Evolutionary conservation across 352 stramenopile species (phyloP), one percentile per base, ranked within the genome.

Genomic region (Pythium aphanidermatum): DNA sequence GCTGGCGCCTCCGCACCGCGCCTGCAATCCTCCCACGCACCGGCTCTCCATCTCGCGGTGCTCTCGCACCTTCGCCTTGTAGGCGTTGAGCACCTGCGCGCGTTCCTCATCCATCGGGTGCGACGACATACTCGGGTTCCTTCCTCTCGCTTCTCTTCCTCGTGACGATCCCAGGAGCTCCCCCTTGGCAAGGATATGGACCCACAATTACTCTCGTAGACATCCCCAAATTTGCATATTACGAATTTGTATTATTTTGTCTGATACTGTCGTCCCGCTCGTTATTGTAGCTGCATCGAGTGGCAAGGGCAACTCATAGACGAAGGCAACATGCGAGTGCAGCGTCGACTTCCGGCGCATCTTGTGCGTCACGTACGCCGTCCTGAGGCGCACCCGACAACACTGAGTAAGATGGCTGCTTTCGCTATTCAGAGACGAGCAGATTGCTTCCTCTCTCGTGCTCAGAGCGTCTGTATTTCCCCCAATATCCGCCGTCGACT

Each of bases 11-110:
- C n/a, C n/a, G n/a, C n/a, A n/a, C n/a, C n/a, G n/a, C n/a, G n/a
- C n/a, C n/a, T n/a, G 13, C 30, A 12, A 47, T 29, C 21, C 32
- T n/a, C 6, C 4, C 9, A 28, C 43, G 17, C 52, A 92, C 81
- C 77, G 87, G 58, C 85, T 95, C 64, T 98, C 95, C 51, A 97
- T 95, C 70, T 98, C 93, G 45, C 90, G 84, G 70, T 98, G 94
- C 70, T 98, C 92, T 58, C 87, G 91, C 62, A 98, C 95, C 72
- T 98, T 98, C 33, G 75, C 77, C 46, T 96, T 90, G 80, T 98
- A 98, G 46, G 92, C 83, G 50, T 95, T 88, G 30, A 98, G 73
- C 52, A 98, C 86, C 75, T 97, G 85, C 46, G 88, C 79, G 55
- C 92, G 88, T 61, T 96, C 83, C 51, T 92, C 85, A 58, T 95